Base-by-base conservation (phyloP, 345 rosid genomes). In the Eucalyptus cladocalyx region DNA sequence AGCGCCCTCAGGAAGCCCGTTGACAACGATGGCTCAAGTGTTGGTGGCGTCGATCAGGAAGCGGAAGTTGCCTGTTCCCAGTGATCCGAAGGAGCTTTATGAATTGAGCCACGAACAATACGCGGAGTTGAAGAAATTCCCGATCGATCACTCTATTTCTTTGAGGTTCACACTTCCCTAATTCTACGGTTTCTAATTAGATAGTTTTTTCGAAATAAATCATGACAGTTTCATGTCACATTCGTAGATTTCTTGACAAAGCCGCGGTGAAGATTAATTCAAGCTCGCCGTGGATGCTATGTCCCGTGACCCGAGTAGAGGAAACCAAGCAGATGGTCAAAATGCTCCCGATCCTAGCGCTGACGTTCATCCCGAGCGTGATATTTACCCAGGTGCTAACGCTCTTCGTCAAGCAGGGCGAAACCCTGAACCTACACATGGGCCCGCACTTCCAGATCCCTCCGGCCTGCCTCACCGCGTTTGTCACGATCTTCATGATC, bases 341-440 rank as follows among this genome's bases (percentile, higher is more conserved):
- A 89, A 94, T 95, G 96, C 80, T 95, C 23, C 96, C 96, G 13
- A 54, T 95, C 87, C 86, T 94, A 50, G 9, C 50, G 2, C 88
- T 86, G 15, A 90, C 97, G 58, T 89, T 95, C 81, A 90, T 97
- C 65, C 98, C 97, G 28, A 94, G 96, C 91, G 89, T 95, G 18
- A 50, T 93, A 40, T 1, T 90, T 50, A 92, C 95, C 83, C 96
- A 94, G 88, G 60, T 89, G 65, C 23, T 21, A 86, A 96, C 99
- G 32, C 88, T 97, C 5, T 97, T 96, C 90, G 28, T 96, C 81
- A 95, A 96, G 89, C 99, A 96, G 92, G 99, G 97, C 86, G 89
- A 94, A 80, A 93, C 93, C 28, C 90, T 96, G 17, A 88, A 95
- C 67, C 92, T 94, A 18, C 86, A 88, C 56, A 90, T 96, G 91